A percentile compares a stretch with the other conserved stretches of the same genome.
phyloP scores from a whole-genome alignment of 306 rosid genomes.

The Medicago arabica region DNA sequence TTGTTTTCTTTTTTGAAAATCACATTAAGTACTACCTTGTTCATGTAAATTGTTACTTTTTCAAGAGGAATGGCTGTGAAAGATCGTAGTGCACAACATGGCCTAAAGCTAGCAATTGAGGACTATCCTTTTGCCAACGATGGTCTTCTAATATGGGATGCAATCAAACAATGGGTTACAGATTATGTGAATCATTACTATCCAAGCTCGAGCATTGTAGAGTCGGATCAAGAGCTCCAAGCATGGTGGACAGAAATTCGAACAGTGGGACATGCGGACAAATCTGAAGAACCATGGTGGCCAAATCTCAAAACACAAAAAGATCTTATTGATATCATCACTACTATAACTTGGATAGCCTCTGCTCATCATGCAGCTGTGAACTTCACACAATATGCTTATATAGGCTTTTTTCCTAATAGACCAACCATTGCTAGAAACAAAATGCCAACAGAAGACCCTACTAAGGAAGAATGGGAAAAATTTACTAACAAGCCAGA shows the following conservation, averaged over 20 bases:
- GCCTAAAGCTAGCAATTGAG: conserved; percentile 52
- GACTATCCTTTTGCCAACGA: conserved; percentile 61
- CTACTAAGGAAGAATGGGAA: conserved; percentile 50
- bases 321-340: conserved; percentile 43
- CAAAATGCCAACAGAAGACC: conserved; percentile 57
- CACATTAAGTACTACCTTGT: not conserved
- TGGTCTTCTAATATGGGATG: conserved; percentile 60
- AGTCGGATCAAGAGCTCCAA: conserved; percentile 54
- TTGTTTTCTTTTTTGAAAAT: not conserved
- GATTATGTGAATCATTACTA: conserved; percentile 55
- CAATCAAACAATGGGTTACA: conserved; percentile 50
- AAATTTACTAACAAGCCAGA: conserved; percentile 43
- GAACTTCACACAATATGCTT: conserved; percentile 50
- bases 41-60: not conserved
- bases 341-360: conserved; percentile 51
- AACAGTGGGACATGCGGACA: conserved; percentile 53
- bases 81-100: conserved; percentile 51
- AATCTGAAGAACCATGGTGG: conserved; percentile 58
- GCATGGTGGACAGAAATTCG: conserved; percentile 57
- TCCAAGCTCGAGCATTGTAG: conserved; percentile 36
- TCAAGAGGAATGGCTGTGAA: conserved; percentile 52
- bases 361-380: conserved; percentile 57
- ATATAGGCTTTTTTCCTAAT: conserved; percentile 54
- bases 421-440: conserved; percentile 48
- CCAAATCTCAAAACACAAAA: conserved; percentile 49